Conservation (phyloP, 1,284 basidiomycete genomes). For the Rhodotorula glutinis region DNA sequence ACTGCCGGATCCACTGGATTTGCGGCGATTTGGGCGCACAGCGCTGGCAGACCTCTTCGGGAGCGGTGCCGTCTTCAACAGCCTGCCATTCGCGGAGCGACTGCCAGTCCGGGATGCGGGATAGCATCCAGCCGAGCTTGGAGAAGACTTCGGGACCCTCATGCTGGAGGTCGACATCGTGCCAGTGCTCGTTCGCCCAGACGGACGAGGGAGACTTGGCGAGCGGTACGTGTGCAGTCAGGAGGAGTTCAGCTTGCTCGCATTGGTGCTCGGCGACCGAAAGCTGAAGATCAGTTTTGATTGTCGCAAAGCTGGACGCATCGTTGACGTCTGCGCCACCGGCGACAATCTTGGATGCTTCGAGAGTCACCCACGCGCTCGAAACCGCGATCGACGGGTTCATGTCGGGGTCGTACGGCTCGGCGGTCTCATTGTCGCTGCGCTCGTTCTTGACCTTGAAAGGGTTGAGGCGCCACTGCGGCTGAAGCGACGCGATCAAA, state of each 20-base stretch:
- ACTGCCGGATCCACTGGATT: conserved; percentile 65
- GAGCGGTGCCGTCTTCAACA: conserved; percentile 45
- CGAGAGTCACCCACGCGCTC: conserved; percentile 58
- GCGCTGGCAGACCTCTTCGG: conserved; percentile 58
- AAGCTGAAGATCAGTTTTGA: conserved; percentile 53
- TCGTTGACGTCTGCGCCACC: conserved; percentile 12
- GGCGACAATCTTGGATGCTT: conserved; percentile 8
- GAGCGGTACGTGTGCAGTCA: conserved; percentile 68
- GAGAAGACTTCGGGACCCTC: conserved; percentile 72
- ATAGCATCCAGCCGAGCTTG: conserved; percentile 77
- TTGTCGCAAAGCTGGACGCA: conserved; percentile 25
- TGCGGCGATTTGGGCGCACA: conserved; percentile 76
- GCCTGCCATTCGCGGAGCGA: conserved; percentile 64
- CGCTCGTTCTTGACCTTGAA: background rate
- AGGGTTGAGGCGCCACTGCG: conserved; percentile 58
- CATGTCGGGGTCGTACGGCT: conserved; percentile 53
- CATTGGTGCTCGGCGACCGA: conserved; percentile 62
- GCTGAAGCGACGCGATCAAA: conserved; percentile 61
- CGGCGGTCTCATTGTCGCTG: conserved; percentile 19
- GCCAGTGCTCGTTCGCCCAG: conserved; percentile 72
- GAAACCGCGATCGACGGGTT: conserved; percentile 56
- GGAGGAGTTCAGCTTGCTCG: conserved; percentile 66
- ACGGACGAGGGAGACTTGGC: conserved; percentile 60
- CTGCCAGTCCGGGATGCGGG: conserved; percentile 71
- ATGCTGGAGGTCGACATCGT: conserved; percentile 76